phyloP scores from a whole-genome alignment of 352 stramenopile species.

The Phytopythium vexans region DNA sequence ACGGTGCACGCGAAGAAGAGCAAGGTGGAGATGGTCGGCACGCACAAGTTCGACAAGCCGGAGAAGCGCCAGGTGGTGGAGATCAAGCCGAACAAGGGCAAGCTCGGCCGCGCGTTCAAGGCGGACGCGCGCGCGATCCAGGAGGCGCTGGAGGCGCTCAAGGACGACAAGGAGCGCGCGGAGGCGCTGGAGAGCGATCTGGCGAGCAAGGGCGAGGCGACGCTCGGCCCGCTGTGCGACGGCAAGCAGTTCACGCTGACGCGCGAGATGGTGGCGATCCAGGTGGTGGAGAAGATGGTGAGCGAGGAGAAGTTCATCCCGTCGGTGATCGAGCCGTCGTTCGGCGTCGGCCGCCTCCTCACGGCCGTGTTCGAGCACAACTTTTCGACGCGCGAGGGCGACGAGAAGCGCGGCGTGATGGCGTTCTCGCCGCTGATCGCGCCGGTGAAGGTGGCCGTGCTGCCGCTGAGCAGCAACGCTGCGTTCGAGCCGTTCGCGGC shows the following conservation, averaged over 20 bases:
- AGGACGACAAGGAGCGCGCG: slow-evolving; percentile 86
- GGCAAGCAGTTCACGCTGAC: slow-evolving; percentile 91
- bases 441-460: slow-evolving; percentile 98
- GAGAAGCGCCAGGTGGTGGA: slow-evolving; percentile 93
- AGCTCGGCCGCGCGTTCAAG: slow-evolving; percentile 97
- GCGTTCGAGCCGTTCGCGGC: slow-evolving; percentile 79
- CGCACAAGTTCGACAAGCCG: slow-evolving; percentile 88
- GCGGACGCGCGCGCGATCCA: slow-evolving; percentile 82
- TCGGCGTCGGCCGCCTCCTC: slow-evolving; percentile 98
- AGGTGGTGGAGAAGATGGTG: slow-evolving; percentile 94
- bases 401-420: slow-evolving; percentile 98
- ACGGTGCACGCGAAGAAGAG: slow-evolving; percentile 86
- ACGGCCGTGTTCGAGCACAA: slow-evolving; percentile 99
- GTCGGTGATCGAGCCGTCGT: slow-evolving; percentile 99
- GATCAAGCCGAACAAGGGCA: slow-evolving; percentile 96
- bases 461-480: slow-evolving; percentile 89
- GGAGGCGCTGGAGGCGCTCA: slow-evolving; percentile 76
- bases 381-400: slow-evolving; percentile 95
- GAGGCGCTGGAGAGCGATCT: slow-evolving; percentile 91
- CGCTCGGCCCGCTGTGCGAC: slow-evolving; percentile 84
- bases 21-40: slow-evolving; percentile 87
- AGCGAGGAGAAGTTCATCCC: slow-evolving; percentile 98
- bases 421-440: slow-evolving; percentile 96
- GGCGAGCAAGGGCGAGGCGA: slow-evolving; percentile 85
- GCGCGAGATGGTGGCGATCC: slow-evolving; percentile 94